These are phyloP conservation scores for Sechiopsis laciniata DNA, from an alignment of 306 rosid species.

Conservation along the genomic window DNA sequence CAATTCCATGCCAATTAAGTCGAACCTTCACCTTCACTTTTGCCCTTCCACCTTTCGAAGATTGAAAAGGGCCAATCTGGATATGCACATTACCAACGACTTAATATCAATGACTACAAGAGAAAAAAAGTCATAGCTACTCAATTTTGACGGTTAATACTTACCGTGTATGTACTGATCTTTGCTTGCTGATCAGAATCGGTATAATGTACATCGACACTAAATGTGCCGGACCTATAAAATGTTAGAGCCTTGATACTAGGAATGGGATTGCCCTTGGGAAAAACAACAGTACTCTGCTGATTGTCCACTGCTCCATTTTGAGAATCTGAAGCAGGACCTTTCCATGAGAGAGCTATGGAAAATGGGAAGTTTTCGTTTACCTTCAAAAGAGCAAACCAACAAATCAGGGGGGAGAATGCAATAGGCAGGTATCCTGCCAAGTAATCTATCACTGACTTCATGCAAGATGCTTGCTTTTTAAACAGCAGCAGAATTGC, in stretches of 20 bases:
- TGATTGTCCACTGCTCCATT: constrained; percentile 50
- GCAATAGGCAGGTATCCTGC: not conserved
- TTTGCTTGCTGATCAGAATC: constrained; percentile 56
- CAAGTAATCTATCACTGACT: not conserved
- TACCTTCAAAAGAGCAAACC: constrained; percentile 42
- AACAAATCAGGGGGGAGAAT: not conserved
- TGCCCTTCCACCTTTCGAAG: constrained; percentile 48
- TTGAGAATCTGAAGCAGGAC: constrained; percentile 58
- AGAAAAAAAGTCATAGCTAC: not conserved
- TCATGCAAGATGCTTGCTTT: not conserved
- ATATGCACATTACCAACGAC: constrained; percentile 10
- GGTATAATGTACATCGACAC: constrained; percentile 63
- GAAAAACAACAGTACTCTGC: constrained; percentile 54
- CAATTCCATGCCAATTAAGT: constrained; percentile 74
- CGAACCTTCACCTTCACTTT: constrained; percentile 73
- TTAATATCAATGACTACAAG: not conserved
- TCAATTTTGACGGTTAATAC: constrained; percentile 15
- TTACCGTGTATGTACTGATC: constrained; percentile 77
- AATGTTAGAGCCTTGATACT: constrained; percentile 71
- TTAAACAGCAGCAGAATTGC: not conserved
- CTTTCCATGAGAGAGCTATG: constrained; percentile 74
- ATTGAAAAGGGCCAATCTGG: constrained; percentile 89
- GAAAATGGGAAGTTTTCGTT: constrained; percentile 75
- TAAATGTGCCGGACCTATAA: constrained; percentile 59
- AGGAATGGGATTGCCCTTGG: constrained; percentile 76